Evolutionary conservation across 202 grass and related monocot species (phyloP), one percentile per base, ranked within the genome.

Genomic region (Zizania palustris): DNA sequence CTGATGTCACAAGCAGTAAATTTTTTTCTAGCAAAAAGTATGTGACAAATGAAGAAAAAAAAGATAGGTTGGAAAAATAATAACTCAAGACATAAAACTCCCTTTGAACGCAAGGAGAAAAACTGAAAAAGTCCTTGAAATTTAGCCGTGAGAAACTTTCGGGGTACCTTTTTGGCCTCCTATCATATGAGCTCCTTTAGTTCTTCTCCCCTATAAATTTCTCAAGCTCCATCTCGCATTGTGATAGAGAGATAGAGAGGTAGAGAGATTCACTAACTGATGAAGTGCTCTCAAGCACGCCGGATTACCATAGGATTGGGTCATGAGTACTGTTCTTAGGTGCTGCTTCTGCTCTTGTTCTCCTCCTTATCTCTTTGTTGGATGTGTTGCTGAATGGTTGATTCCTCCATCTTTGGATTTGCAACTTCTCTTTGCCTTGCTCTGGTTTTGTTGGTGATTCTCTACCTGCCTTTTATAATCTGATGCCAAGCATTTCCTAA

Each of bases 171-270:
- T 88, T 60, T 61, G 65, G 76, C 76, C 65, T 21, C 71, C 81
- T 65, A 71, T 72, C 72, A 62, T 77, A 37, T 39, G 18, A 73
- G 21, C 81, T 74, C 48, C 1, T 49, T 38, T 59, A 76, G 33
- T 45, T 4, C 38, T 65, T 65, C 76, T 66, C 58, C 74, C 77
- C 77, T 89, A 83, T 88, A 89, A 57, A 81, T 60, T 67, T 77
- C 53, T 81, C 60, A 36, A 73, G 51, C 72, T 81, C 82, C 60
- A 55, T 81, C 40, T 65, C 44, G 80, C 20, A 42, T 2, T 42
- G 68, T 46, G 13, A 43, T 50, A 78, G 73, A 42, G 46, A 58
- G 71, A 43, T 7, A 71, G 72, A 61, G 72, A 72, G 16, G 35
- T 69, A 58, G 85, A 65, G 57, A 72, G 66, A 80, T 53, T 33